A percentile compares a stretch with the other conserved stretches of the same genome.
phyloP scores from a whole-genome alignment of 2,329 filamentous ascomycete genomes.

The Pseudogymnoascus sp. region DNA sequence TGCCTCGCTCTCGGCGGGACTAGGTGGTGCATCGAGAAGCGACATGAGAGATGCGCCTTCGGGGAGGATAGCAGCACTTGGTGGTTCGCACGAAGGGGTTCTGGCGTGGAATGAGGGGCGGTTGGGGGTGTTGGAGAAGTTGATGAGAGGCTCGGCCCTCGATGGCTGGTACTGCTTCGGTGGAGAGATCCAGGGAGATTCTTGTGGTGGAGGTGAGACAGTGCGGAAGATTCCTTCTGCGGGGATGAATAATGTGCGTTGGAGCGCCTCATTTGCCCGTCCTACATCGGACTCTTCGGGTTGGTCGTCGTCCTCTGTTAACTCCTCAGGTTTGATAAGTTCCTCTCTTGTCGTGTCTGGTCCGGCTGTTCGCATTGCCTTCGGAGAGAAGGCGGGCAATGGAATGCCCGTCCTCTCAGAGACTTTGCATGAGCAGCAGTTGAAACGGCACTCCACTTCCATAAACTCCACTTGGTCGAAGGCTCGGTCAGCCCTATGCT shows the following conservation, averaged over 20 bases:
- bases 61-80: conserved; percentile 46
- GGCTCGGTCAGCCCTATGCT: conserved; percentile 56
- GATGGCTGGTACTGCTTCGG: conserved; percentile 15
- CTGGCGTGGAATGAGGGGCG: conserved; percentile 37
- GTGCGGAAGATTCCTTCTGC: conserved; percentile 57
- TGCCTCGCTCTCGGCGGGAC: conserved; percentile 11
- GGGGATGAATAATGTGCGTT: conserved; percentile 43
- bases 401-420: conserved; percentile 14
- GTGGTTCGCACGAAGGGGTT: conserved; percentile 55
- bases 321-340: not conserved
- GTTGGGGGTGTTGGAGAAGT: not conserved
- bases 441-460: conserved; percentile 64
- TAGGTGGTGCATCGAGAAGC: conserved; percentile 48
- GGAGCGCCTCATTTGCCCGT: not conserved
- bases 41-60: conserved; percentile 52
- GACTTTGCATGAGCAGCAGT: conserved; percentile 51
- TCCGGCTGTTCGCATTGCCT: not conserved
- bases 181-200: conserved; percentile 22
- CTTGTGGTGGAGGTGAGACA: conserved; percentile 34
- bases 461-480: conserved; percentile 69
- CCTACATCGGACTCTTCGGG: not conserved
- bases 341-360: not conserved
- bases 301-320: not conserved
- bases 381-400: not conserved
- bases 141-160: not conserved